phyloP scores from a whole-genome alignment of 805 yeast genomes.

The Teunomyces kruisii region DNA sequence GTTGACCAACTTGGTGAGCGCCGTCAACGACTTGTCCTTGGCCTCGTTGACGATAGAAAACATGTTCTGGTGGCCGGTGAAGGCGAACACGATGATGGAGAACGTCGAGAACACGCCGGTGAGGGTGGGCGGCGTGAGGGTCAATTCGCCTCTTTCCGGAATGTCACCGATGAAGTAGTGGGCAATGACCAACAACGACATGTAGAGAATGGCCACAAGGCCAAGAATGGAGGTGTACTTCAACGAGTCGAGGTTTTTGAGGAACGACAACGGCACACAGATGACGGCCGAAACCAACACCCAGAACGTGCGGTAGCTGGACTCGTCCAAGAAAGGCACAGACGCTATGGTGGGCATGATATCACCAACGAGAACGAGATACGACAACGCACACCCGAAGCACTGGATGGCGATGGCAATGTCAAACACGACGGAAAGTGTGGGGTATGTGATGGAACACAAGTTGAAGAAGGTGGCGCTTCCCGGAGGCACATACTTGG shows the following conservation, averaged over 20 bases:
- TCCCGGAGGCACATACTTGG: slow-evolving; percentile 50
- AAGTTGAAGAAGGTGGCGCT: slow-evolving; percentile 71
- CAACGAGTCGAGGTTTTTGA: slow-evolving; percentile 75
- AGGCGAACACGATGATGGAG: slow-evolving; percentile 93
- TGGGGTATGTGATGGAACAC: slow-evolving; percentile 59
- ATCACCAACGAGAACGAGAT: slow-evolving; percentile 70
- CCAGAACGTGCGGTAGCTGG: slow-evolving; percentile 53
- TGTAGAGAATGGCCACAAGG: slow-evolving; percentile 73
- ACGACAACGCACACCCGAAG: slow-evolving; percentile 68
- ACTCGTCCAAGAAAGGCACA: slow-evolving; percentile 19
- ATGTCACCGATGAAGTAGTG: slow-evolving; percentile 66
- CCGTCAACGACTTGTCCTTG: slow-evolving; percentile 48
- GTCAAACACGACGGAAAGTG: slow-evolving; percentile 60
- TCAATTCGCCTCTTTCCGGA: slow-evolving; percentile 25
- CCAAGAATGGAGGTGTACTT: slow-evolving; percentile 86
- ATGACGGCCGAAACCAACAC: slow-evolving; percentile 47
- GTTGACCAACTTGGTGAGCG: slow-evolving; percentile 47
- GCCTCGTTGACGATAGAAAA: slow-evolving; percentile 86
- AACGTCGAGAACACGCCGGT: slow-evolving; percentile 61
- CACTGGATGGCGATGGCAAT: slow-evolving; percentile 69
- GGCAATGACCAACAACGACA: slow-evolving; percentile 68
- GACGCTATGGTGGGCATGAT: slow-evolving; percentile 57
- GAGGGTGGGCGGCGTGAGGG: slow-evolving; percentile 39
- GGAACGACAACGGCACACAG: slow-evolving; percentile 66
- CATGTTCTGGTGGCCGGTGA: slow-evolving; percentile 95